Evolutionary conservation across 106 monocot genomes (phyloP), one percentile per base, ranked within the genome.

Genomic region (Triglochin maritima): DNA sequence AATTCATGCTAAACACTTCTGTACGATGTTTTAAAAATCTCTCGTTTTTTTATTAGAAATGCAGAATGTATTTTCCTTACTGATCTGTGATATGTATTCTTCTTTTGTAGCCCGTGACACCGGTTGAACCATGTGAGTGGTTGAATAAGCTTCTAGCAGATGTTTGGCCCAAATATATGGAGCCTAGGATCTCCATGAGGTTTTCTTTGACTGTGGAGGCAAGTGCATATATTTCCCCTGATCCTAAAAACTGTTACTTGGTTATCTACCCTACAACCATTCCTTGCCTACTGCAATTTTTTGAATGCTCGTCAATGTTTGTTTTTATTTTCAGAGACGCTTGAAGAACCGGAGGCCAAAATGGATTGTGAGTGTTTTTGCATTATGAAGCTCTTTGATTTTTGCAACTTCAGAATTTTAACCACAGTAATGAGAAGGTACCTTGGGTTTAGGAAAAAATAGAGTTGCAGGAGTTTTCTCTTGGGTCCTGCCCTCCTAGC

Each of bases 151-250:
- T 95, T 62, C 53, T 91, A 58, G 64, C 84, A 71, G 96, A 88
- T 77, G 74, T 96, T 47, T 96, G 96, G 96, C 88, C 96, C 3
- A 91, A 96, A 70, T 96, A 69, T 74, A 75, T 96, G 83, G 96
- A 91, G 64, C 96, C 88, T 47, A 88, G 78, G 78, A 71, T 96
- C 17, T 88, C 96, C 10, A 75, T 50, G 57, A 88, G 48, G 52
- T 61, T 96, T 74, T 88, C 79, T 59, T 86, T 81, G 46, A 84
- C 79, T 71, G 96, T 91, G 41, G 96, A 85, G 96, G 96, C 81
- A 70, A 65, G 68, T 44, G 61, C 8, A 11, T 10, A 7, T 45
- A 59, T 59, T 51, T 70, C 17, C 46, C 7, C 47, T 17, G 46
- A 5, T n/a, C 29, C 11, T 4, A 56, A 17, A 2, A 17, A 54